Evolutionary conservation across 306 rosid genomes (phyloP).

Genomic region (Castanospermum australe): DNA sequence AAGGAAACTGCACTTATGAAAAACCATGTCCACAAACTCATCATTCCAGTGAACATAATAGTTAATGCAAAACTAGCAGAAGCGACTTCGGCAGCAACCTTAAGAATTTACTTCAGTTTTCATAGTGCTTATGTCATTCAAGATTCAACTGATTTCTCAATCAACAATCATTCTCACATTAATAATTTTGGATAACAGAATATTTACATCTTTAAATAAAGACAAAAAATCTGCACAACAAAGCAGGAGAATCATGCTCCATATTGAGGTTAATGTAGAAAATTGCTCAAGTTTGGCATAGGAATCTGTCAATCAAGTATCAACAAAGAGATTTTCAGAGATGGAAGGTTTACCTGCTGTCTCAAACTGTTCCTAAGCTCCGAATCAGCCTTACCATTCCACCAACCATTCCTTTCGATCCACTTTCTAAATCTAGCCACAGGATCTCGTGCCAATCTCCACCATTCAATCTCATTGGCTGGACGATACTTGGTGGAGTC

Average conservation of each 20-base stretch:
- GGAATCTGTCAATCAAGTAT: neutral
- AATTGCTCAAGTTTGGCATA: neutral
- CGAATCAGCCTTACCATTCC: constrained; percentile 63
- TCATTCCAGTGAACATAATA: neutral
- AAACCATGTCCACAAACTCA: neutral
- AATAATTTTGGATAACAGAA: neutral
- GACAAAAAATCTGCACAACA: neutral
- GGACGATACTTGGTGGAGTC: constrained; percentile 95
- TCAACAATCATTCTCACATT: neutral
- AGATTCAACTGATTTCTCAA: neutral
- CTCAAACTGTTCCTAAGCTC: constrained; percentile 60
- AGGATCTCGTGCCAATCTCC: constrained; percentile 73
- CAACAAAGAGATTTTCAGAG: constrained; percentile 1
- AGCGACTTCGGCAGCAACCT: neutral
- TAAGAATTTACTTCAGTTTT: neutral
- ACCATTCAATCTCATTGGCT: constrained; percentile 71
- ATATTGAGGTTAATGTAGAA: neutral
- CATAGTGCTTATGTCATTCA: neutral
- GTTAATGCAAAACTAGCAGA: neutral
- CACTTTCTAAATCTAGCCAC: constrained; percentile 85
- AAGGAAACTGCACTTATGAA: neutral
- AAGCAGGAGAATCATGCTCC: neutral
- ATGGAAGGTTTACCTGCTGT: constrained; percentile 54
- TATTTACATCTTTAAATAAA: neutral
- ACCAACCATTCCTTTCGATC: constrained; percentile 88